Evolutionary conservation across 2,329 filamentous ascomycete species (phyloP), one percentile per base, ranked within the genome.

Genomic region (Thelonectria blattea): DNA sequence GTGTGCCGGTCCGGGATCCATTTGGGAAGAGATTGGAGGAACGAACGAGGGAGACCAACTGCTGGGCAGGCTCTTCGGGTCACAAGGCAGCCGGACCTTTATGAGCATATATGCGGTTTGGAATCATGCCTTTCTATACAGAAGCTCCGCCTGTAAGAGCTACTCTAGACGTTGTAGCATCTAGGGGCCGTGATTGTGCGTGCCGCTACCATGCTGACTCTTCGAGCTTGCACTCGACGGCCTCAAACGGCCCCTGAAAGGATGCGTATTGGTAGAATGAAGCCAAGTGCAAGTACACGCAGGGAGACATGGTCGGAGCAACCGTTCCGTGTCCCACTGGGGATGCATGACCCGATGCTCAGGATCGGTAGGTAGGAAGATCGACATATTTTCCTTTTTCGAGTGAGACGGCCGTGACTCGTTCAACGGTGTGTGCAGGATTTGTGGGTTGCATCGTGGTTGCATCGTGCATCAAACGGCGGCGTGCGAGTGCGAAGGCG

Each of bases 1-100:
- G 54, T 58, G 39, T 8, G 61, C 54, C 10, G 63, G 63, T 7
- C 63, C 63, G 9, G 61, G 63, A 47, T 65, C 61, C 63, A 63
- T 58, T 43, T 18, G 9, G n/a, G n/a, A 6, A 17, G 9, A 17
- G 27, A 17, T 12, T 18, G 12, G 22, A 15, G 27, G 34, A 12
- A 14, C n/a, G n/a, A 10, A 27, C 15, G 24, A n/a, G 34, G 37
- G 12, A 18, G 32, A 20, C 39, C 7, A 17, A 42, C 39, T 15
- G 15, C 39, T 17, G 3, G 15, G 17, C 17, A 24, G 22, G 6
- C 22, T 24, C 22, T 24, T 6, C 22, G 22, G 6, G 15, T n/a
- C 17, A 5, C 15, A 5, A 42, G 8, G 39, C 5, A 42, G 17
- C 3, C 15, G 4, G 17, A 42, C 17, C 3, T 18, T 12, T 42